These are phyloP conservation scores for Magnusiomyces suaveolens DNA, from an alignment of 1,139 yeast species.

Conservation along the genomic window DNA sequence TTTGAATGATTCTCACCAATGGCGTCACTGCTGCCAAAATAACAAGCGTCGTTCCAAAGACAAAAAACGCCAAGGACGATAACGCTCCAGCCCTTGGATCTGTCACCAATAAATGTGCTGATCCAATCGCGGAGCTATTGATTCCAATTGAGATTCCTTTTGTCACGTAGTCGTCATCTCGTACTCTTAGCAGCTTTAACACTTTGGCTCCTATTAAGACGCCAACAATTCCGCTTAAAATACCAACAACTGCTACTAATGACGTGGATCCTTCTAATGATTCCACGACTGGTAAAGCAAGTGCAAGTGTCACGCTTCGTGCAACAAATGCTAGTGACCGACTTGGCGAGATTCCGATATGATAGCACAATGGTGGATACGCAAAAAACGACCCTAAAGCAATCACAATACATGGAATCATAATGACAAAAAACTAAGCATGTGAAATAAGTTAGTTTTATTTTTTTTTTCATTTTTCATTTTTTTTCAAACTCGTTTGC, in stretches of 20 bases:
- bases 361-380: slow-evolving; percentile 59
- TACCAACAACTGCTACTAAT: slow-evolving; percentile 71
- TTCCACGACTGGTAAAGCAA: slow-evolving; percentile 62
- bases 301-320: slow-evolving; percentile 69
- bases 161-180: slow-evolving; percentile 59
- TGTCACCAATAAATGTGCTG: slow-evolving; percentile 57
- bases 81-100: slow-evolving; percentile 79
- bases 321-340: slow-evolving; percentile 70
- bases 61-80: slow-evolving; percentile 59
- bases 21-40: slow-evolving; percentile 53
- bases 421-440: slow-evolving; percentile 39
- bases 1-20: slow-evolving; percentile 33
- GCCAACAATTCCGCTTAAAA: slow-evolving; percentile 68
- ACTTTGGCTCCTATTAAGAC: slow-evolving; percentile 56
- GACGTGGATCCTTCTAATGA: slow-evolving; percentile 61
- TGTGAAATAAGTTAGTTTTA: not conserved
- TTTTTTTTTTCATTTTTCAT: no score
- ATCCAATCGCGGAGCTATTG: slow-evolving; percentile 74
- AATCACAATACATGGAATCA: slow-evolving; percentile 51
- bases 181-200: slow-evolving; percentile 40
- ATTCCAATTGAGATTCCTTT: slow-evolving; percentile 69
- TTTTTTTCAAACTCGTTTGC: no score
- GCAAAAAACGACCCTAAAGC: slow-evolving; percentile 52
- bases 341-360: slow-evolving; percentile 50
- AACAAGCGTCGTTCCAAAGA: slow-evolving; percentile 67